Evolutionary conservation across 1,284 basidiomycete species (phyloP).

Genomic region (Ustilago cynodontis): DNA sequence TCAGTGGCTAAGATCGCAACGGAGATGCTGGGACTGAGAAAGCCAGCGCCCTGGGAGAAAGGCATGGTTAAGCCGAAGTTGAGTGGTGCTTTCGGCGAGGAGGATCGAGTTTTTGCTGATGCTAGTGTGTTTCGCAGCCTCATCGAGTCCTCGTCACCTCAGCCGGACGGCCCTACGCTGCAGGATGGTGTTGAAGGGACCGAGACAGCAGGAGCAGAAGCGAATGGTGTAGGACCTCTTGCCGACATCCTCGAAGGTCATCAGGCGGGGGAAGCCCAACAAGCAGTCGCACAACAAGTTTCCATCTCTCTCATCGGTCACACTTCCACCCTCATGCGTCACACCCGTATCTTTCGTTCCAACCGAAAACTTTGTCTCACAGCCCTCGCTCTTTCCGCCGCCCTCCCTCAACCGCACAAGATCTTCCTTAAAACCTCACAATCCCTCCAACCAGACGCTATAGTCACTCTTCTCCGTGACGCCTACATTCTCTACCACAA

Average conservation of each 20-base stretch:
- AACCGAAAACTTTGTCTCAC: conserved; percentile 60
- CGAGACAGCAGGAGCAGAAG: neutral
- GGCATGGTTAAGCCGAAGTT: conserved; percentile 37
- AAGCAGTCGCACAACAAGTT: conserved; percentile 33
- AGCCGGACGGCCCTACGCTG: conserved; percentile 10
- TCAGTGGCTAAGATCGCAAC: conserved; percentile 55
- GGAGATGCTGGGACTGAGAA: conserved; percentile 54
- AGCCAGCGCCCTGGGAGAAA: conserved; percentile 54
- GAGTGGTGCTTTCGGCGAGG: conserved; percentile 37
- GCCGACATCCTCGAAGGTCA: neutral
- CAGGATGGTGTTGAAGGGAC: neutral
- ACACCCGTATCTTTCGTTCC: conserved; percentile 62
- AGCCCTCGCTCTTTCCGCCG: conserved; percentile 48
- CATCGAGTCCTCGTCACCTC: conserved; percentile 4
- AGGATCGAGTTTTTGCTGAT: conserved; percentile 48
- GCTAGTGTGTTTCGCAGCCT: conserved; percentile 28
- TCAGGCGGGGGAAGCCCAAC: conserved; percentile 24
- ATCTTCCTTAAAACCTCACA: conserved; percentile 64
- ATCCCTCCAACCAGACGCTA: conserved; percentile 44
- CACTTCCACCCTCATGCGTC: conserved; percentile 27
- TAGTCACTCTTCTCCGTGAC: conserved; percentile 58
- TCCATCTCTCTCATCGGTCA: conserved; percentile 27
- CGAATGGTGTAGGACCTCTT: neutral
- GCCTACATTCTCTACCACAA: conserved; percentile 59
- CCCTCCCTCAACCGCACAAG: conserved; percentile 36